Base-by-base conservation (phyloP, 2,329 filamentous ascomycete genomes). In the Neonectria coccinea region DNA sequence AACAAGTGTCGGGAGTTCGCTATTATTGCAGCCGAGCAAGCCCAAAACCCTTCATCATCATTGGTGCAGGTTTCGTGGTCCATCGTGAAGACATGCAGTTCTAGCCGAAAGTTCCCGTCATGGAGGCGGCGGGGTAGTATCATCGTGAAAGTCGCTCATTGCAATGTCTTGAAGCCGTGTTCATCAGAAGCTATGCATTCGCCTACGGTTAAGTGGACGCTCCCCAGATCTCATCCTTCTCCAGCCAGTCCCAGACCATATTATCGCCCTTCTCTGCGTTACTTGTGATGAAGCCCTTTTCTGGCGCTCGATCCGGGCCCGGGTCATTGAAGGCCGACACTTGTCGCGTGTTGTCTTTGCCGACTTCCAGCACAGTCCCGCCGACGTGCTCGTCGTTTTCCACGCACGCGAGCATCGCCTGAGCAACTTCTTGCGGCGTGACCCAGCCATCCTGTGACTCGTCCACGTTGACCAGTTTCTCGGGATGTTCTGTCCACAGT, bases 311-410 rank as follows among this genome's bases (percentile, higher is more conserved):
- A 50, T 77, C 73, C 11, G 82, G 81, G 1, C 81, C 82, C 0
- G 79, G 76, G 25, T 83, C 81, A 27, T 81, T 79, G 5, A 76
- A 74, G 0, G 61, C 48, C 22, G 70, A 59, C 8, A 84, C 80
- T 18, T 70, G 57, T 1, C 82, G 73, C 1, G 75, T 74, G 5
- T 67, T 64, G 0, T 70, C 59, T 47, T 74, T 74, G 0, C 77
- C 79, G 16, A 83, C 75, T 66, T 84, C 82, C 1, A 84, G 56
- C 1, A 84, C 71, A 0, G 80, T 80, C 0, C 82, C 82, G 5
- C 81, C 81, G 1, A 70, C 67, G 14, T 79, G 57, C 1, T 74
- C 68, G 0, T 74, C 74, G 2, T 74, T 72, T 65, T 81, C 75
- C 1, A 81, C 70, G 10, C 79, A 77, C 11, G 72, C 67, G 14